Percentiles rank a stretch among this genome's conserved stretches.
Evolutionary conservation across 768 basidiomycete species (phyloP).

Genomic region (Neoboletus brunneissimus): DNA sequence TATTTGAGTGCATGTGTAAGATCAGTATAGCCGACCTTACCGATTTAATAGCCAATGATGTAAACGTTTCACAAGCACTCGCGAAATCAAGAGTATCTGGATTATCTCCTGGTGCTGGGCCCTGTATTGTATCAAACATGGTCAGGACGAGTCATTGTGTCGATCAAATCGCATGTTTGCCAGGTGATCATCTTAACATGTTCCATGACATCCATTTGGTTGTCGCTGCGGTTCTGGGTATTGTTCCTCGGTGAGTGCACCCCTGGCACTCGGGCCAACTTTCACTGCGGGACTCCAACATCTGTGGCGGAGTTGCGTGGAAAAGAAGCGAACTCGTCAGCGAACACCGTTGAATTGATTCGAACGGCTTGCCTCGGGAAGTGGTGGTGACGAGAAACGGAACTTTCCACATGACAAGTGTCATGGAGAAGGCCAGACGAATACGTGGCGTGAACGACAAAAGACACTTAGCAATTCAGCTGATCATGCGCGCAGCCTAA

Average conservation of each 20-base stretch:
- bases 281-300: conserved; percentile 37
- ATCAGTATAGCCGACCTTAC: not conserved
- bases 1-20: conserved; percentile 21
- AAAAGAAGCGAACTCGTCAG: conserved; percentile 33
- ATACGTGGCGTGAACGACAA: not conserved
- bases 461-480: not conserved
- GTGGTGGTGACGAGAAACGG: not conserved
- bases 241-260: conserved; percentile 40
- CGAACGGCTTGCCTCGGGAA: too few relatives aligned
- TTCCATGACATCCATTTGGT: conserved; percentile 39
- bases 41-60: not conserved
- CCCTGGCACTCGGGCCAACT: conserved; percentile 43
- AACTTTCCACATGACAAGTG: not conserved
- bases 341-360: not conserved
- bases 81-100: conserved; percentile 31
- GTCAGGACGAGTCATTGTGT: not conserved
- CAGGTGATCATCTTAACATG: conserved; percentile 49
- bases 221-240: conserved; percentile 46
- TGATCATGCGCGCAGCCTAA: too few relatives aligned
- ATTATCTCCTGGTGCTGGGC: conserved; percentile 51
- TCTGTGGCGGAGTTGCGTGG: conserved; percentile 47
- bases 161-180: conserved; percentile 27
- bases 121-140: conserved; percentile 24
- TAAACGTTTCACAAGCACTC: conserved; percentile 4
- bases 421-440: not conserved